Base-by-base conservation (phyloP, 2,329 filamentous ascomycete species). In the Paramyrothecium roridum region DNA sequence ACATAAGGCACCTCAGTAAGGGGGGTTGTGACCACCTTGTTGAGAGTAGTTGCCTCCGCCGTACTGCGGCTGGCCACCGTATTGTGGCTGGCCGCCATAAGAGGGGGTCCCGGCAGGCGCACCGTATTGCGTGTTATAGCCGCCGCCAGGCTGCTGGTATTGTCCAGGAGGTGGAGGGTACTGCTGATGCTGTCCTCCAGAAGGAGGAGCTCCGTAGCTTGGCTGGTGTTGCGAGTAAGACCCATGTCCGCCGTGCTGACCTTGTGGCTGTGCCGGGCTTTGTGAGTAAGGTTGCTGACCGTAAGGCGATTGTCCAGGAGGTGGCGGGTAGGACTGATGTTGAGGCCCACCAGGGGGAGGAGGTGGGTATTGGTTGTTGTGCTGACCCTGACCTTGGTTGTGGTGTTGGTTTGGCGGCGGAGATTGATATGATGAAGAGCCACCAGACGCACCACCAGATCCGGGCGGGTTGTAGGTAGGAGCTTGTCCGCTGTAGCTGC, bases 401-500 rank as follows among this genome's bases (percentile, higher is more conserved):
- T 67, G 63, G 8, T 67, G 64, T 23, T 70, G 63, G 46, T 53
- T 70, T 50, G 66, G 63, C 12, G 63, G 62, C 21, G 63, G 62
- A 46, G 63, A 61, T 46, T 52, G 64, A 53, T 64, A 67, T 48
- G 63, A 59, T n/a, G 68, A 67, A 30, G 66, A 59, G 54, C 64
- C 60, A 26, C 64, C 60, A 26, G 64, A 56, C 30, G 66, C 63
- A 43, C 63, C 61, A 23, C 63, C 54, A 26, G 62, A 65, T 17
- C 69, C 66, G 12, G 70, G 65, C 11, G 73, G 71, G 19, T 74
- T 67, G 57, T 75, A 75, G 6, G 71, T 74, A 13, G 87, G 87
- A 43, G 86, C 83, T 55, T 82, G 77, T 54, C 85, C 87, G 57
- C 75, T 80, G 68, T 89, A 90, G 40, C 78, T 76, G 48, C 81